Conservation (phyloP, 163 green algal genomes). For the Chlorella variabilis region DNA sequence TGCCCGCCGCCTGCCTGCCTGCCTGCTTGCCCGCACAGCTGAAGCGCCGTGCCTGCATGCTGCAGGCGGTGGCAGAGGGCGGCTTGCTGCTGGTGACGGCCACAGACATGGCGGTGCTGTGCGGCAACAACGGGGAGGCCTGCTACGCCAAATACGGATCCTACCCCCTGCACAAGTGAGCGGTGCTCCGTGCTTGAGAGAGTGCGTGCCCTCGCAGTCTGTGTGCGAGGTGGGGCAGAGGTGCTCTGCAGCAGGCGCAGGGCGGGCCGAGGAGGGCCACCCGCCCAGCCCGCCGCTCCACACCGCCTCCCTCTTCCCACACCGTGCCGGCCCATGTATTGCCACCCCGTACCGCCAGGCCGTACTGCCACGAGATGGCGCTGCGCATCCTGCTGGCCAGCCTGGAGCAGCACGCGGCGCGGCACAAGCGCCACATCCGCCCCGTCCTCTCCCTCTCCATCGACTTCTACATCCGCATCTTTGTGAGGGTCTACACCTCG, state of each 20-base stretch:
- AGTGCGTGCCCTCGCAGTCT: no score
- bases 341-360: no score
- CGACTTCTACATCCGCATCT: conserved; percentile 98
- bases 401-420: conserved; percentile 73
- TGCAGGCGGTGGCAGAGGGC: conserved; percentile 89
- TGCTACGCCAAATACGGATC: conserved; percentile 97
- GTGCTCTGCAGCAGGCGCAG: no score
- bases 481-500: conserved; percentile 92
- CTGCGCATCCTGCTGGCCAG: conserved; percentile 94
- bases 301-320: no score
- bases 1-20: no score
- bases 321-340: no score
- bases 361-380: conserved; percentile 96
- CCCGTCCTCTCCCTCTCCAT: conserved; percentile 93
- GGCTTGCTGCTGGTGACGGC: conserved; percentile 95
- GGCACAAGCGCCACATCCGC: conserved; percentile 94
- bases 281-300: no score
- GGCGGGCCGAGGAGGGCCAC: no score
- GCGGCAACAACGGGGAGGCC: conserved; percentile 93
- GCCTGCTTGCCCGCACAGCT: conserved; percentile 49
- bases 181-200: no score
- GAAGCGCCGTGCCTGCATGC: no score
- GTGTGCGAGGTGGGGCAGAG: no score
- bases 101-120: conserved; percentile 99
- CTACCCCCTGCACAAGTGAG: conserved; percentile 87